Percentiles rank a stretch among this genome's conserved stretches.
These are phyloP conservation scores for Periconia sp. DNA, from an alignment of 2,329 filamentous ascomycete species.

Conservation along the genomic window DNA sequence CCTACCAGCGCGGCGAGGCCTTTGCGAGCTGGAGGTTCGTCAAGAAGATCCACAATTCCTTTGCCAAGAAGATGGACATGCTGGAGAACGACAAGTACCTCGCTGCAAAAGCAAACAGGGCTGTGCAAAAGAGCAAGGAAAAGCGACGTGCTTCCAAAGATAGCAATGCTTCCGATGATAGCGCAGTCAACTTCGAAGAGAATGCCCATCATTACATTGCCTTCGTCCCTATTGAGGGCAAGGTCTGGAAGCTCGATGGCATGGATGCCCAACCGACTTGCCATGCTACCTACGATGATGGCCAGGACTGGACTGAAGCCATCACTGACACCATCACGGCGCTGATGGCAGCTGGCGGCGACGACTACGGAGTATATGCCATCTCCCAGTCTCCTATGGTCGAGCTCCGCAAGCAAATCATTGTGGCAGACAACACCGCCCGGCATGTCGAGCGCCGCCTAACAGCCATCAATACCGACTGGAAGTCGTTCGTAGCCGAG, in stretches of 20 bases:
- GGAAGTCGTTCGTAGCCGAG: conserved; percentile 47
- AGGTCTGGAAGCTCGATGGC: conserved; percentile 89
- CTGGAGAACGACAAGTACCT: conserved; percentile 79
- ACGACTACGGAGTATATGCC: conserved; percentile 80
- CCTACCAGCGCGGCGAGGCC: conserved; percentile 75
- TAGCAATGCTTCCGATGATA: conserved; percentile 41
- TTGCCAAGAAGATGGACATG: conserved; percentile 66
- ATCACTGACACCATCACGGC: conserved; percentile 69
- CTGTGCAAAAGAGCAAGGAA: conserved; percentile 39
- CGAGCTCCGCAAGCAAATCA: conserved; percentile 52
- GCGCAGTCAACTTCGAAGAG: conserved; percentile 59
- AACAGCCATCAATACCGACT: conserved; percentile 47
- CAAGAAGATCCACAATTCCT: conserved; percentile 85
- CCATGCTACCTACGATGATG: conserved; percentile 53
- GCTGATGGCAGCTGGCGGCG: conserved; percentile 70
- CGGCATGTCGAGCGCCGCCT: conserved; percentile 50
- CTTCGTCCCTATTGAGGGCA: conserved; percentile 76
- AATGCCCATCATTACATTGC: conserved; percentile 86
- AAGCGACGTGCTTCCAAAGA: conserved; percentile 35
- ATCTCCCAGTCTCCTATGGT: conserved; percentile 71
- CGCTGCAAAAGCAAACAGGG: conserved; percentile 60
- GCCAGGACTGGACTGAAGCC: conserved; percentile 69
- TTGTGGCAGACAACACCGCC: conserved; percentile 54
- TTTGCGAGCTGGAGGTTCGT: conserved; percentile 79
- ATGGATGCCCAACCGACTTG: conserved; percentile 73